phyloP scores from a whole-genome alignment of 305 asterid species.

The Solanum chacoense region DNA sequence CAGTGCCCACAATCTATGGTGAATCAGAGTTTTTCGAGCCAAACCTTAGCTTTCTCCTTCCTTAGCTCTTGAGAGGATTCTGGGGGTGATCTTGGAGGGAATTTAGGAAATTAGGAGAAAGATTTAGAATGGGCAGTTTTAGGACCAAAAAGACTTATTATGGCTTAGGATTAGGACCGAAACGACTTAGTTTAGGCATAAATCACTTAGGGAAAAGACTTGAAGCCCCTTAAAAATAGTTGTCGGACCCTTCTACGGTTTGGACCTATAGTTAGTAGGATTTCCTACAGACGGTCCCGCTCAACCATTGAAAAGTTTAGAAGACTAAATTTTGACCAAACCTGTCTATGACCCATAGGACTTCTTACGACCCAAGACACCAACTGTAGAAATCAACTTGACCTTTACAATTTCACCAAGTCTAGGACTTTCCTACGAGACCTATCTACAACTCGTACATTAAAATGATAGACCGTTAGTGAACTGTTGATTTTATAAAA shows the following conservation, averaged over 20 bases:
- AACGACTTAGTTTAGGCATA: background rate
- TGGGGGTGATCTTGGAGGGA: background rate
- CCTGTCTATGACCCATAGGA: background rate
- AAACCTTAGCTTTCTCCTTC: background rate
- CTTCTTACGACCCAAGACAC: background rate
- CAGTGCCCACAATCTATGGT: background rate
- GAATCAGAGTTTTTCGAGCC: no score
- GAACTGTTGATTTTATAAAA: background rate
- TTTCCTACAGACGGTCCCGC: background rate
- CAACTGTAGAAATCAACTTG: background rate
- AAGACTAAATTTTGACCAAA: background rate
- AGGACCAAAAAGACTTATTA: background rate
- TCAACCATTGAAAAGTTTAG: background rate
- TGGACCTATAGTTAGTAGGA: background rate
- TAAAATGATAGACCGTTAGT: background rate
- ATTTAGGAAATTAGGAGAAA: background rate
- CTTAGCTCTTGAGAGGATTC: background rate
- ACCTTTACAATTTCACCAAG: background rate
- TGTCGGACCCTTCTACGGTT: background rate
- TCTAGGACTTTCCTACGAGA: background rate
- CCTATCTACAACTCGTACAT: background rate
- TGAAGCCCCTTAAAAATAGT: background rate
- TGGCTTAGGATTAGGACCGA: background rate
- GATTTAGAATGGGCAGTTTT: background rate
- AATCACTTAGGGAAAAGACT: background rate